Evolutionary conservation across 352 stramenopile species (phyloP), one percentile per base, ranked within the genome.

Genomic region (Pythium sukuiense): DNA sequence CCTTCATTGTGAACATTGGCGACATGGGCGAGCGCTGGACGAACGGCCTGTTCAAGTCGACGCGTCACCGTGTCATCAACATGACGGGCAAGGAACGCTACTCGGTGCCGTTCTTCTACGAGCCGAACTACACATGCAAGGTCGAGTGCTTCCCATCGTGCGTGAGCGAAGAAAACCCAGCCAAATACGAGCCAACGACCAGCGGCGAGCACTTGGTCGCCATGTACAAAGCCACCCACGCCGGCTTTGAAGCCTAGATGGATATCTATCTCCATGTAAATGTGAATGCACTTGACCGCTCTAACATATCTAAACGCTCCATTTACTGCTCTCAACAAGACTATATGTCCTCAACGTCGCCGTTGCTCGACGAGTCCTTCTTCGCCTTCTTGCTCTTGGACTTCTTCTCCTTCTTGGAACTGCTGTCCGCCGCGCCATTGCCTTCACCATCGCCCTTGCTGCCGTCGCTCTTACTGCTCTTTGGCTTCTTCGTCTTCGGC

Each of bases 81-180:
- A 11, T 67, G 4, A 79, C 70, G 11, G 83, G 83, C 14, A 71
- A 74, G 32, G 80, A 91, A 43, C 80, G 83, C 8, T 91, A 87
- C 74, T 91, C 83, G n/a, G 72, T 89, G n/a, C 80, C 83, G 35
- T 89, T 91, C 67, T 91, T 91, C 59, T 91, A 88, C 61, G 83
- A 91, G 52, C 83, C 83, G 16, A 88, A 91, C 64, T 91, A 85
- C 49, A 79, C 77, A 41, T 91, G 83, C 65, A 63, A 72, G 33
- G 83, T 91, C 27, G 73, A 79, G 66, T 87, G 77, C 57, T 84
- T 91, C 35, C 71, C 76, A 27, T 88, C 77, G 49, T 91, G 80
- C 61, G 74, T 86, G 46, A 83, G 63, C 52, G 67, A 60, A 11
- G 67, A 72, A 16, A 77, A 77, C 55, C 77, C 79, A 29, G 49